Conservation (phyloP, 805 yeast species). For the Candida wancherniae region DNA sequence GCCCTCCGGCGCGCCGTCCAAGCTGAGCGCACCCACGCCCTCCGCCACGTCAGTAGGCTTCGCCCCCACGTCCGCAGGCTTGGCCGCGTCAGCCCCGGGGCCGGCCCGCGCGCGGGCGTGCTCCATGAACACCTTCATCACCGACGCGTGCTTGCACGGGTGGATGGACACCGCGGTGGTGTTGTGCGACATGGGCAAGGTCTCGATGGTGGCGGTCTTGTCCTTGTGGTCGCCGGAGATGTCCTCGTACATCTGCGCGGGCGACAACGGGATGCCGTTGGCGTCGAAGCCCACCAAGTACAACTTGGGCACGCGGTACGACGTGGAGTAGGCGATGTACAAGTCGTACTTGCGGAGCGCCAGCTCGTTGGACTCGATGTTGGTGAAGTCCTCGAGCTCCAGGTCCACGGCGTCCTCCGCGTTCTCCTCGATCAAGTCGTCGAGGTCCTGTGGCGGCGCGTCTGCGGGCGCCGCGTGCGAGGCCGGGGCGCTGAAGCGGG, state of each 20-base stretch:
- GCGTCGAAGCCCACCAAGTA: constrained; percentile 82
- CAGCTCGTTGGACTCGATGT: constrained; percentile 34
- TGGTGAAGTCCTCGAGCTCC: constrained; percentile 29
- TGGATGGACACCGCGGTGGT: constrained; percentile 85
- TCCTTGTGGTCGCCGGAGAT: constrained; percentile 87
- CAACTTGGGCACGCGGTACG: constrained; percentile 93
- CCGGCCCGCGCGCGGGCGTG: constrained; percentile 47
- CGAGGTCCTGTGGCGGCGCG: constrained; percentile 31
- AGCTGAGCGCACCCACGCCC: not conserved
- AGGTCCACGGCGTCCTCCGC: constrained; percentile 25
- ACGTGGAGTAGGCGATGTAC: constrained; percentile 88
- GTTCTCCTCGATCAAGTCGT: constrained; percentile 42
- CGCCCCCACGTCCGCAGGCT: too few species aligned
- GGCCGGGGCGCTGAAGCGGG: constrained; percentile 4
- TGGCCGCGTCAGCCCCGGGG: constrained; percentile 21
- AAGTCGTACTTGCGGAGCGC: constrained; percentile 68
- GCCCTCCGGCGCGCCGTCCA: constrained; percentile 31
- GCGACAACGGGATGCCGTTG: constrained; percentile 80
- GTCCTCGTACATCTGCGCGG: constrained; percentile 92
- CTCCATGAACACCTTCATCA: constrained; percentile 83
- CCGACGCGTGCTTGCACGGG: constrained; percentile 93
- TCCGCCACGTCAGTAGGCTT: not conserved
- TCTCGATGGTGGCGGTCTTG: constrained; percentile 94
- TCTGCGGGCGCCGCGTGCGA: constrained; percentile 1
- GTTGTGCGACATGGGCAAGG: constrained; percentile 75